Evolutionary conservation across 148 eudicot genomes (phyloP).

Genomic region (Diospyros lotus): DNA sequence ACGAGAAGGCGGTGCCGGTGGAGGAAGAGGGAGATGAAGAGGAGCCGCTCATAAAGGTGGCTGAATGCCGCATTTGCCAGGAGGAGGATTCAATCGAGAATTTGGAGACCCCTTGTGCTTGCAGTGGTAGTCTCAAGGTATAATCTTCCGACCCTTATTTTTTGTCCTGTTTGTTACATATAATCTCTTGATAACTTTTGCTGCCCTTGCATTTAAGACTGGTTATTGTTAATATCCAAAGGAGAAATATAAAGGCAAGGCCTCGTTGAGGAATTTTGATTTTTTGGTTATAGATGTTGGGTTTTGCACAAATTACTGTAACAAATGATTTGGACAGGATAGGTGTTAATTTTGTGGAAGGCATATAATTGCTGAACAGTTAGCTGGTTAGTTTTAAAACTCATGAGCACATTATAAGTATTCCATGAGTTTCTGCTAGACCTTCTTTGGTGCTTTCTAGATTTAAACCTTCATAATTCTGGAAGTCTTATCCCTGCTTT

Average conservation of each 20-base stretch:
- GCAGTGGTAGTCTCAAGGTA: constrained; percentile 94
- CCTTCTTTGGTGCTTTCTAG: too few species aligned
- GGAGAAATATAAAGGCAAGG: not conserved
- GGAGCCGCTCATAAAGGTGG: constrained; percentile 54
- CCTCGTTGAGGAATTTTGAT: not conserved
- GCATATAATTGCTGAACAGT: too few species aligned
- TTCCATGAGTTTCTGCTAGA: too few species aligned
- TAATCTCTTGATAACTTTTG: not conserved
- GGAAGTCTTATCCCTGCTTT: too few species aligned
- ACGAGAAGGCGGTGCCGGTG: constrained; percentile 13
- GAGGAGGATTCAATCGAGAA: constrained; percentile 66
- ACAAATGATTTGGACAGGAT: too few species aligned
- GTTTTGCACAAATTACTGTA: not conserved
- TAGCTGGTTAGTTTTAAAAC: too few species aligned
- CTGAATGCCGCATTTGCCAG: constrained; percentile 90
- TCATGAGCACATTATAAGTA: too few species aligned
- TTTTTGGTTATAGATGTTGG: not conserved
- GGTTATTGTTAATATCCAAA: not conserved
- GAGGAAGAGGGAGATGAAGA: constrained; percentile 43
- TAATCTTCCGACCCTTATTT: too few species aligned
- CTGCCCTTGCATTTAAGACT: not conserved
- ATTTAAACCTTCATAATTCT: too few species aligned
- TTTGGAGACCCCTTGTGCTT: constrained; percentile 78
- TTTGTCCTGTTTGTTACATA: too few species aligned
- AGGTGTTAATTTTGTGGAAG: too few species aligned